Evolutionary conservation across 2,329 filamentous ascomycete genomes (phyloP).

Genomic region (Colletotrichum siamense): DNA sequence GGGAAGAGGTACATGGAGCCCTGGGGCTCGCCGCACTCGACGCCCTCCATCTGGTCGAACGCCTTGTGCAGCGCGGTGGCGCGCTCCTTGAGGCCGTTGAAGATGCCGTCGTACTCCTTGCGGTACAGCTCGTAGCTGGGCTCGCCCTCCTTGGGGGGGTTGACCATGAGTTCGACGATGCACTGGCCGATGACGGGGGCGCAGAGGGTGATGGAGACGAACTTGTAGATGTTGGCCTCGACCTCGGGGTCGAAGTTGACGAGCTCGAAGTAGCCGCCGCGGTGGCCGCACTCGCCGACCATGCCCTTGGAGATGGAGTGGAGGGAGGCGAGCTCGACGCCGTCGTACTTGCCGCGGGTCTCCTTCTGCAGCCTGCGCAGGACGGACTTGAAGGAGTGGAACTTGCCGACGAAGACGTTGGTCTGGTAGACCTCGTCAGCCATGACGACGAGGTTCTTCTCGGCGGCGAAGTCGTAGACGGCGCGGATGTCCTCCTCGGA

Average conservation of each 20-base stretch:
- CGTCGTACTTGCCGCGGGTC: conserved; percentile 77
- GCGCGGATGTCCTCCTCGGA: conserved; percentile 78
- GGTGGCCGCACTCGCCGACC: conserved; percentile 98
- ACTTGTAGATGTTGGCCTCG: conserved; percentile 96
- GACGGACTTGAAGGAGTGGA: conserved; percentile 93
- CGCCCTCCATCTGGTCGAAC: conserved; percentile 94
- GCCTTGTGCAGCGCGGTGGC: conserved; percentile 87
- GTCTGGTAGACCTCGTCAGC: conserved; percentile 99
- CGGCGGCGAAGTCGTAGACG: conserved; percentile 85
- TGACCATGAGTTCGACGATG: conserved; percentile 96
- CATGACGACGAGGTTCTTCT: conserved; percentile 86
- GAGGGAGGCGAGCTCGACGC: conserved; percentile 87
- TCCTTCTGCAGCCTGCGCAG: conserved; percentile 82
- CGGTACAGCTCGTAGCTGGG: conserved; percentile 85
- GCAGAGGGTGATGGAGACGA: conserved; percentile 96
- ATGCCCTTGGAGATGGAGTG: conserved; percentile 98
- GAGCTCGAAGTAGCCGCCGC: conserved; percentile 97
- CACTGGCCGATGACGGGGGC: conserved; percentile 96
- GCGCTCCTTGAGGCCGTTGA: conserved; percentile 76
- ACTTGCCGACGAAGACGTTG: conserved; percentile 94
- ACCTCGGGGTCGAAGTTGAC: conserved; percentile 87
- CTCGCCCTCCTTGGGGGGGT: conserved; percentile 84
- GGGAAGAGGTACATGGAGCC: conserved; percentile 99
- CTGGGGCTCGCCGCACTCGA: conserved; percentile 87
- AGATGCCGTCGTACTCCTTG: conserved; percentile 85